These are phyloP conservation scores for Dactylis glomerata DNA, from an alignment of 176 grass and related monocot genomes.

Conservation along the genomic window DNA sequence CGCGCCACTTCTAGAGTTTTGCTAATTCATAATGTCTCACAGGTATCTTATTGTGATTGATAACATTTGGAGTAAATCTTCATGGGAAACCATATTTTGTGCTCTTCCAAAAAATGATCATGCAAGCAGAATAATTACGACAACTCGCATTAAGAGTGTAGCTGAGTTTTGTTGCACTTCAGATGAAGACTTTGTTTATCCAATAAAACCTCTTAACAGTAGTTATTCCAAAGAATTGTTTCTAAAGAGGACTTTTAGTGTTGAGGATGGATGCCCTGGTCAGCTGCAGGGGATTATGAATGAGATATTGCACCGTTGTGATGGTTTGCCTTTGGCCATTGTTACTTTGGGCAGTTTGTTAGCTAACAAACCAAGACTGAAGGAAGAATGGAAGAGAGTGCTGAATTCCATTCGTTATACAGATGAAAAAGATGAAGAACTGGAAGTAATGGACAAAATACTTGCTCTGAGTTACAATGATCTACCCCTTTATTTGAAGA, in stretches of 20 bases:
- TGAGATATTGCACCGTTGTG: background rate
- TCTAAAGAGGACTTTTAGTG: background rate
- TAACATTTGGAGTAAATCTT: too few species aligned
- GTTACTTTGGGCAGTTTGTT: background rate
- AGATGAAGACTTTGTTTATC: background rate
- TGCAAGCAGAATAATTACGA: background rate
- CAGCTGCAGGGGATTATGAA: background rate
- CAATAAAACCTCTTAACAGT: background rate
- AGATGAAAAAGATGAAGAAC: background rate
- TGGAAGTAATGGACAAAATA: background rate
- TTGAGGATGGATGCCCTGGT: background rate
- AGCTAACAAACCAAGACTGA: background rate
- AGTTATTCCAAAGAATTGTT: background rate
- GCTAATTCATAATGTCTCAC: too few species aligned
- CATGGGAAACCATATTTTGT: too few species aligned
- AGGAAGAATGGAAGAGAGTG: background rate
- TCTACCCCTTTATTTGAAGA: background rate
- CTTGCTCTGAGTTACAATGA: background rate
- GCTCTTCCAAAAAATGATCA: too few species aligned
- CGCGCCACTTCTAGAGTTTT: too few species aligned
- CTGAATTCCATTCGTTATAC: background rate
- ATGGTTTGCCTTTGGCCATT: conserved; percentile 13
- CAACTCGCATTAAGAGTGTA: background rate
- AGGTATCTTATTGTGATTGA: too few species aligned
- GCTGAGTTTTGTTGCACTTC: background rate